Evolutionary conservation across 345 rosid genomes (phyloP).

Genomic region (Erysimum cheiranthoides): DNA sequence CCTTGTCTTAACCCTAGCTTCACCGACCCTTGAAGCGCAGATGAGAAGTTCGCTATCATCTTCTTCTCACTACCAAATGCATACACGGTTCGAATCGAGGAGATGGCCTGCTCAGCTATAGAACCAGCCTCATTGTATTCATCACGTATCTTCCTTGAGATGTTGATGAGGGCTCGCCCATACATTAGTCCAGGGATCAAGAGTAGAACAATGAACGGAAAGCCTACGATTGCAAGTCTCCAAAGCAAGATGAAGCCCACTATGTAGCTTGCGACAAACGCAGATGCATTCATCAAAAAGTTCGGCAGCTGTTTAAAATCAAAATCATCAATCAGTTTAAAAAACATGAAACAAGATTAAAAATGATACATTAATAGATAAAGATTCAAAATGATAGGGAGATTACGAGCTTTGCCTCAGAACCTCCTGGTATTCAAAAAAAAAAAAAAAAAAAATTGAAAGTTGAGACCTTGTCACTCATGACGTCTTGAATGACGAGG

Average conservation of each 20-base stretch:
- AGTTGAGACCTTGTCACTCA: constrained; percentile 79
- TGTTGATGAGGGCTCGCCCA: constrained; percentile 79
- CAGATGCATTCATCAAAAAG: constrained; percentile 74
- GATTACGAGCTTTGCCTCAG: too few species aligned
- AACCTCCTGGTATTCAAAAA: too few species aligned
- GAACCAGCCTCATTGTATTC: constrained; percentile 86
- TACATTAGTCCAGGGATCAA: constrained; percentile 91
- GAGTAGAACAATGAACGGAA: constrained; percentile 82
- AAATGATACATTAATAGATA: neutral
- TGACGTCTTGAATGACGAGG: constrained; percentile 91
- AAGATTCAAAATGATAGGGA: too few species aligned
- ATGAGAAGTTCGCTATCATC: constrained; percentile 75
- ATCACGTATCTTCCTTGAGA: constrained; percentile 83
- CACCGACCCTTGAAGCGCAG: constrained; percentile 76
- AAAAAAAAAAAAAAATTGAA: too few species aligned
- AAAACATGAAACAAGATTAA: neutral
- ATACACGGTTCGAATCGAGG: constrained; percentile 78
- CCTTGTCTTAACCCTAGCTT: constrained; percentile 92
- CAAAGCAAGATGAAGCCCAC: constrained; percentile 85
- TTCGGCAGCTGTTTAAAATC: constrained; percentile 69
- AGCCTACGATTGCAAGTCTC: constrained; percentile 80
- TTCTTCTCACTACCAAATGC: constrained; percentile 86
- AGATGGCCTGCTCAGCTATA: constrained; percentile 87
- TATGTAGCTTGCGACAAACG: constrained; percentile 82
- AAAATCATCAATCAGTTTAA: constrained; percentile 48